Conservation (phyloP, 2,329 filamentous ascomycete species). For the Sporothrix pallida region DNA sequence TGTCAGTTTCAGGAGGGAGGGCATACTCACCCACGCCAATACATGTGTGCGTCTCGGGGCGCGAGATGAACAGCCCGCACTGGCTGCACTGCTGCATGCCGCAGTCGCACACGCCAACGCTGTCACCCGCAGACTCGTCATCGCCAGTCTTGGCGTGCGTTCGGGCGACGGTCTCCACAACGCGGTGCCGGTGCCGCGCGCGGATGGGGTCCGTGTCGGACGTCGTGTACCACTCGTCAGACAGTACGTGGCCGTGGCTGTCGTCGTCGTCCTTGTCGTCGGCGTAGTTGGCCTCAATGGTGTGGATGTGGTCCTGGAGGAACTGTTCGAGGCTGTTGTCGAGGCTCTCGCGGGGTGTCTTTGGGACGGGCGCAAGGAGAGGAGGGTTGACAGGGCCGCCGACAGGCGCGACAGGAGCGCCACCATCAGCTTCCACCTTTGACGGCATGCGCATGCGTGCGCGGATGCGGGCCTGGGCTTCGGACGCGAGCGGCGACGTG, state of each 20-base stretch:
- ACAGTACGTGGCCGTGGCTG: background rate
- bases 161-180: constrained; percentile 43
- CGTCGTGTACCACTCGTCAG: constrained; percentile 32
- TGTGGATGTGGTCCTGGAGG: constrained; percentile 23
- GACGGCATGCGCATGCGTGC: background rate
- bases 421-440: background rate
- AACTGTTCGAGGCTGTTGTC: constrained; percentile 19
- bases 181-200: constrained; percentile 65
- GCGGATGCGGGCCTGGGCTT: background rate
- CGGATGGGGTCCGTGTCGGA: constrained; percentile 50
- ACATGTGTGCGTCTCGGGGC: constrained; percentile 29
- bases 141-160: background rate
- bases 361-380: background rate
- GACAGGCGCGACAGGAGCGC: background rate
- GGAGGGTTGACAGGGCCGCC: no score
- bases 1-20: background rate
- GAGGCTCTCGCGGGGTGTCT: background rate
- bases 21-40: background rate
- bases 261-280: background rate
- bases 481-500: constrained; percentile 34
- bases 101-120: constrained; percentile 27
- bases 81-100: constrained; percentile 35
- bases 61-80: constrained; percentile 32
- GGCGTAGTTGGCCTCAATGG: constrained; percentile 5
- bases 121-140: background rate